Evolutionary conservation across 805 yeast species (phyloP), one percentile per base, ranked within the genome.

Genomic region (Wickerhamiella dianesei): DNA sequence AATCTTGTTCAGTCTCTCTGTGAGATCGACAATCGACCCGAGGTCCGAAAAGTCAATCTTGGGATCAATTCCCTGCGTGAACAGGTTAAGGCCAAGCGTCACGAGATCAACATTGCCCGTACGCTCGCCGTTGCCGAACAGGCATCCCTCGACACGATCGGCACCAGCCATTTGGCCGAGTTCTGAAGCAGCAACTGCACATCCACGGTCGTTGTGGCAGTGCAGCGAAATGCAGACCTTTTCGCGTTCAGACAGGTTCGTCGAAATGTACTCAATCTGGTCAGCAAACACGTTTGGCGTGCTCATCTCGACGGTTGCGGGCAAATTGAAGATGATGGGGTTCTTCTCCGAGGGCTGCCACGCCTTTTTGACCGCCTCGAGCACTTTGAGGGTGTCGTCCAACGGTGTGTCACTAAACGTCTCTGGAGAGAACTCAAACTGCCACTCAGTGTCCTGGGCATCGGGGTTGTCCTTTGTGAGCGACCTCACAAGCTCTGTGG

Each of bases 171-270:
- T 58, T 58, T 77, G 79, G 41, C 83, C 94, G 48, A 82, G 72
- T 64, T 82, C 94, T 3, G 87, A 80, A 35, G 92, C 92, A 9
- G 89, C 92, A n/a, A 82, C 88, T 13, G 83, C 88, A 62, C 89
- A 82, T 19, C 94, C 94, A 58, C 94, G 73, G 65, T 82, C 92
- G 56, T 82, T 82, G 64, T 82, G 94, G 29, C 86, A 83, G 62
- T 82, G 94, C 47, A 83, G 72, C 13, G 92, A 82, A 44, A 82
- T 74, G 56, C 84, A 77, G 20, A 83, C 74, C 53, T 72, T 79
- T 48, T 80, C 83, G 53, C 94, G 75, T 52, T 82, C 74, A 42
- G 75, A 56, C 47, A 82, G 74, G 50, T 75, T 66, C 14, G 74
- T 75, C 43, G 76, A 60, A 56, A 82, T 82, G 62, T 74, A 81